Base-by-base conservation (phyloP, 1,284 basidiomycete genomes). In the Boletus smithii region DNA sequence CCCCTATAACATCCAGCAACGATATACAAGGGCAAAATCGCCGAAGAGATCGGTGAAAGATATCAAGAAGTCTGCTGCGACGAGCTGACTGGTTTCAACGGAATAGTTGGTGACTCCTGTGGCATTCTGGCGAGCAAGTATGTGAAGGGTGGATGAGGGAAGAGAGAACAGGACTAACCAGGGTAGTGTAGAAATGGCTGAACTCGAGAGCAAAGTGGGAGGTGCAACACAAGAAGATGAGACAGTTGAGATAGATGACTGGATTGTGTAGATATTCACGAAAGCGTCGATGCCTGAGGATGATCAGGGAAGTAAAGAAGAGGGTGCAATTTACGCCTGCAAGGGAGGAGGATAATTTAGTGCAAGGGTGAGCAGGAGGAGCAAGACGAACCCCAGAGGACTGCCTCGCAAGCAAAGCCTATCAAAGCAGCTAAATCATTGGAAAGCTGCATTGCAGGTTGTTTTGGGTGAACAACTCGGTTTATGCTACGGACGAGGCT, bases 1-100 rank as follows among this genome's bases (percentile, higher is more conserved):
- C 0, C 51, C 61, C 68, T 69, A 72, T 16, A 72, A 30, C 41
- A 67, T 53, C 62, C 68, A 73, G 53, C 71, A 73, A 27, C 70
- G 71, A 37, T 69, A 73, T 16, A 73, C 49, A 36, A 73, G 64
- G 26, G 66, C 49, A 36, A 64, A 32, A 48, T 73, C 67, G 5
- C 68, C 69, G 11, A 73, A 30, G 31, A 73, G 60, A 54, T 71
- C 70, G 1, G 62, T 63, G 23, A 72, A 46, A 1, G 69, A 71
- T 41, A 72, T 57, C 30, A 72, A 44, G 16, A 65, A 46, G 54
- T 69, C 68, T 2, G 59, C 67, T 3, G 48, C 68, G 1, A 57
- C 32, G 30, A 70, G 60, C n/a, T 26, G 29, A 11, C 33, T 50
- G 0, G 66, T 71, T 52, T 72, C 69, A 30, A 56, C 49, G 3